phyloP scores from a whole-genome alignment of 2,329 filamentous ascomycete genomes.

The Hymenoscyphus repandus region DNA sequence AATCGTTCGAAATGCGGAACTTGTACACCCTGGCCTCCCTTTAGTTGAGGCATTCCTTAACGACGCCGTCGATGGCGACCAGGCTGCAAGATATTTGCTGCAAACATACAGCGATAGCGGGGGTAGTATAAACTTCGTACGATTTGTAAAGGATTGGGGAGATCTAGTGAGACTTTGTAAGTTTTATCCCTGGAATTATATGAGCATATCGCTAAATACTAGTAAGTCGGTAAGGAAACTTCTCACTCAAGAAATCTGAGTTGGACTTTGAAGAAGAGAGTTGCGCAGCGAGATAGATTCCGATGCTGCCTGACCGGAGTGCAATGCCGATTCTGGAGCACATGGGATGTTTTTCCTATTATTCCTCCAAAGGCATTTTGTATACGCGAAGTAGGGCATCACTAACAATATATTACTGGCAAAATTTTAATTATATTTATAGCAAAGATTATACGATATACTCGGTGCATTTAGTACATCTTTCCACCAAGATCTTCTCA shows the following conservation, averaged over 20 bases:
- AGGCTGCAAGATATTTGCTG: constrained; percentile 10
- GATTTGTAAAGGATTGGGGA: constrained; percentile 9
- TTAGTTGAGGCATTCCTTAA: constrained; percentile 12
- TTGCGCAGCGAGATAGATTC: constrained; percentile 5
- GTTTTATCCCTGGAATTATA: background rate
- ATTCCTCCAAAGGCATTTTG: constrained; percentile 7
- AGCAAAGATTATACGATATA: constrained; percentile 9
- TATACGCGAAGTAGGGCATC: constrained; percentile 8
- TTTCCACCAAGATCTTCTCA: constrained; percentile 4
- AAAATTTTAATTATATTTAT: constrained; percentile 2
- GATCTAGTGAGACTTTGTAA: constrained; percentile 9
- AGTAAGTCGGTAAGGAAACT: constrained; percentile 4
- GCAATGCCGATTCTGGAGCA: constrained; percentile 6
- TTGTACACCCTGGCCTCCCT: constrained; percentile 3
- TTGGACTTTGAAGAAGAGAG: constrained; percentile 1
- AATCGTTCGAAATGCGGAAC: background rate
- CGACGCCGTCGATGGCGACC: constrained; percentile 8
- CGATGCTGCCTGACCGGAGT: constrained; percentile 9
- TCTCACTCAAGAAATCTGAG: constrained; percentile 4
- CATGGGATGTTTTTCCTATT: constrained; percentile 5
- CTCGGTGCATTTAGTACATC: constrained; percentile 9
- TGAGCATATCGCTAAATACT: background rate
- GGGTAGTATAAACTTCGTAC: constrained; percentile 1
- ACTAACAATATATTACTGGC: background rate
- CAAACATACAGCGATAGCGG: constrained; percentile 4